Conservation (phyloP, 1,284 basidiomycete genomes). For the Clitocybe nebularis region DNA sequence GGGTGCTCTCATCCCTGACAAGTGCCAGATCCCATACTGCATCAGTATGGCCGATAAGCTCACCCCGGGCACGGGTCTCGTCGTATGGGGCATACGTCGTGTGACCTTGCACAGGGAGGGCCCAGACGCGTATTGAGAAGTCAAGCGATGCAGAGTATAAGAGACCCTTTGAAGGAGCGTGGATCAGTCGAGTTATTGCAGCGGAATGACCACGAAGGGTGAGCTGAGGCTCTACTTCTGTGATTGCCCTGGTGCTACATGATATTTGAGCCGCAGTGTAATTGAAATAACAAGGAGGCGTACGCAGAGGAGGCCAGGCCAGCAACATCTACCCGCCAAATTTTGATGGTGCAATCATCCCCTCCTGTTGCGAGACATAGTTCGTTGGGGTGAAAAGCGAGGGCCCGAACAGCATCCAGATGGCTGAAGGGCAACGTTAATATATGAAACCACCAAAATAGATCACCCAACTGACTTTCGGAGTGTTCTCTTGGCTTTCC, state of each 20-base stretch:
- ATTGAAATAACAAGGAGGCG: conserved; percentile 27
- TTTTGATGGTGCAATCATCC: conserved; percentile 94
- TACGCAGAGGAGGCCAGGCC: conserved; percentile 70
- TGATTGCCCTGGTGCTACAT: conserved; percentile 55
- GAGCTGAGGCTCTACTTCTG: conserved; percentile 85
- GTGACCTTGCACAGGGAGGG: conserved; percentile 65
- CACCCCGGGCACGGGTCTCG: conserved; percentile 68
- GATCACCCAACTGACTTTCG: conserved; percentile 66
- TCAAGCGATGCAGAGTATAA: conserved; percentile 93
- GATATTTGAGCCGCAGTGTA: conserved; percentile 1
- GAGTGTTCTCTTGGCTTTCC: conserved; percentile 81
- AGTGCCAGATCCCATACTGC: conserved; percentile 93
- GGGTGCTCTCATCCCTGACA: conserved; percentile 68
- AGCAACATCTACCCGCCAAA: conserved; percentile 85
- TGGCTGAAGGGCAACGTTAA: conserved; percentile 55
- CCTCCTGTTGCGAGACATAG: conserved; percentile 86
- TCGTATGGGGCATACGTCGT: conserved; percentile 90
- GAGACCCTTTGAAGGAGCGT: conserved; percentile 71
- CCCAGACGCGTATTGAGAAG: conserved; percentile 90
- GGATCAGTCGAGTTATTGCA: conserved; percentile 86
- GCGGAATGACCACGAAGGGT: conserved; percentile 93
- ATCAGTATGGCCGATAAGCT: conserved; percentile 89
- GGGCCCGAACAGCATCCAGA: conserved; percentile 86
- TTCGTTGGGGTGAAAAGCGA: conserved; percentile 85
- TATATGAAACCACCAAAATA: conserved; percentile 13